Percentiles rank a stretch among this genome's conserved stretches.
phyloP scores from a whole-genome alignment of 805 yeast genomes.

The Yarrowia sp. region DNA sequence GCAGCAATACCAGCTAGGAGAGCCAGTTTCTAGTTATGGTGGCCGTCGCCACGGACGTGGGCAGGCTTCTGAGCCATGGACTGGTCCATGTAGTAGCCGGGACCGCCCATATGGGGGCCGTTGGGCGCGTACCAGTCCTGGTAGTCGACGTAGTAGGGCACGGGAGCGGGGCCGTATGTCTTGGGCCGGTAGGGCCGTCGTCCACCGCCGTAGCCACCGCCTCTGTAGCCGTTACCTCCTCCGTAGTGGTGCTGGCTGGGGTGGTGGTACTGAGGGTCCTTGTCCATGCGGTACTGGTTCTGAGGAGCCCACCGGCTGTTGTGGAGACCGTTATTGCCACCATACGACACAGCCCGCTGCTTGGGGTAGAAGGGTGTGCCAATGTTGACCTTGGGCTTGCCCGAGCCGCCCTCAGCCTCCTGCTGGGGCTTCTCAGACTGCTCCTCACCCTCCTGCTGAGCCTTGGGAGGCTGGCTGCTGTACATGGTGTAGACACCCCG shows the following conservation, averaged over 20 bases:
- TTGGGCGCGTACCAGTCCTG: conserved; percentile 33
- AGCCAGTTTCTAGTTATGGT: background rate
- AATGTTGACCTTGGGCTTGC: conserved; percentile 25
- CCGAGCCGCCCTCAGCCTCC: no score
- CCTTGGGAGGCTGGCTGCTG: background rate
- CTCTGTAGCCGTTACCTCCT: conserved; percentile 17
- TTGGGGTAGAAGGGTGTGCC: conserved; percentile 34
- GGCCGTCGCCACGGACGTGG: conserved; percentile 2
- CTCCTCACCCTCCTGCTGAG: background rate
- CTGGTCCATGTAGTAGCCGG: conserved; percentile 19
- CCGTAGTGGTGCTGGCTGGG: background rate
- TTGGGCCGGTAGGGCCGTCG: conserved; percentile 18
- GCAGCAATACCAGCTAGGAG: no score
- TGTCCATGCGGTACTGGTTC: conserved; percentile 26
- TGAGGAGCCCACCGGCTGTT: conserved; percentile 37
- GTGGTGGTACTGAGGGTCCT: conserved; percentile 21
- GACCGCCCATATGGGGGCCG: conserved; percentile 19
- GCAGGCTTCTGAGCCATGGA: conserved; percentile 19
- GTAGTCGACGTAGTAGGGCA: conserved; percentile 26
- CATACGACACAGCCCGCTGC: conserved; percentile 18
- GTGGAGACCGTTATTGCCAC: conserved; percentile 10
- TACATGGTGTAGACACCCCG: background rate
- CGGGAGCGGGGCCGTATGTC: background rate
- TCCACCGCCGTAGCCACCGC: conserved; percentile 9
- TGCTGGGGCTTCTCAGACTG: background rate